Percentiles rank a stretch among this genome's conserved stretches.
phyloP scores from a whole-genome alignment of 768 basidiomycete species.

The Ramaria sp. region DNA sequence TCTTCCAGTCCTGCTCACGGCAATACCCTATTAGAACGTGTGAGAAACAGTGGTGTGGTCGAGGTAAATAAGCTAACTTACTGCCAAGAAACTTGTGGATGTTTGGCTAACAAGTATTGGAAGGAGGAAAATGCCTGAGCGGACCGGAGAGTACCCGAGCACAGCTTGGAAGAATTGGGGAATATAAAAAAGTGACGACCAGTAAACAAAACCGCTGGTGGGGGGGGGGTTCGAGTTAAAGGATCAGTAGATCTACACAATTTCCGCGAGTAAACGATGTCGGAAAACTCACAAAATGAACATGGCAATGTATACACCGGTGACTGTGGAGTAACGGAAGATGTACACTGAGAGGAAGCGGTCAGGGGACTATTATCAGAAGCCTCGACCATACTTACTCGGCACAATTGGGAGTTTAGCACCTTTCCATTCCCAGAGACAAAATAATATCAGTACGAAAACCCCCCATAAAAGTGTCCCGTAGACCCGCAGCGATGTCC shows the following conservation, averaged over 20 bases:
- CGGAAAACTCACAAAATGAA: slow-evolving; percentile 43
- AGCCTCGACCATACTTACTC: slow-evolving; percentile 28
- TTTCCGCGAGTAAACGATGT: neutral
- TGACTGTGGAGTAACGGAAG: slow-evolving; percentile 54
- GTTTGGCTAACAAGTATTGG: slow-evolving; percentile 61
- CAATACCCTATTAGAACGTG: slow-evolving; percentile 33
- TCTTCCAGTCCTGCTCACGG: slow-evolving; percentile 52
- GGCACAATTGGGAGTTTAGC: slow-evolving; percentile 65
- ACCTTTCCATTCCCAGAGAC: slow-evolving; percentile 63
- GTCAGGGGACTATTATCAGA: neutral
- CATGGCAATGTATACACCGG: slow-evolving; percentile 58
- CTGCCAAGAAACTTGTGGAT: slow-evolving; percentile 40
- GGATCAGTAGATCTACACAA: neutral
- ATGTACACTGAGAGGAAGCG: slow-evolving; percentile 45
- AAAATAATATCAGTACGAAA: slow-evolving; percentile 43
- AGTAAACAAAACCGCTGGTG: slow-evolving; percentile 46
- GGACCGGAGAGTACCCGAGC: slow-evolving; percentile 53
- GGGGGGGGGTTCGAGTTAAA: neutral
- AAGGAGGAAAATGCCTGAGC: slow-evolving; percentile 53
- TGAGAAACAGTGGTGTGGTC: neutral
- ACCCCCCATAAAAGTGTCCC: slow-evolving; percentile 47
- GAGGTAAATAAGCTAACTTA: slow-evolving; percentile 19
- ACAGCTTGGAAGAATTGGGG: slow-evolving; percentile 72
- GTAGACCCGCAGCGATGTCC: slow-evolving; percentile 56
- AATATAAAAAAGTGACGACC: slow-evolving; percentile 57